A percentile compares a stretch with the other conserved stretches of the same genome.
phyloP scores from a whole-genome alignment of 495 filamentous ascomycete genomes.

The Aspergillus heteromorphus region DNA sequence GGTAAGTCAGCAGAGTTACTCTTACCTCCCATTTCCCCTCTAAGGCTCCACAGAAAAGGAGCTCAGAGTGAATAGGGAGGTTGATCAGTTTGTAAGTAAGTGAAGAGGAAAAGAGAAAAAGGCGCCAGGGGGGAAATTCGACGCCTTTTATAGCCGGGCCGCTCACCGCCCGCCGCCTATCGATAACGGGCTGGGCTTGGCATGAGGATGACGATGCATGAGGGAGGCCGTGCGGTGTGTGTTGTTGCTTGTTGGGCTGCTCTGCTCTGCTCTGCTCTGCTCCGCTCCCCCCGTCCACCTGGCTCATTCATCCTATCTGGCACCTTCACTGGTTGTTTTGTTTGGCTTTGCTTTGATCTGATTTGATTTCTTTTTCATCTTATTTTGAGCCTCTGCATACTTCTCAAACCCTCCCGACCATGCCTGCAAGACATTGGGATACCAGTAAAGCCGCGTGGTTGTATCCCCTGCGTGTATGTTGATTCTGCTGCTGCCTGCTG shows the following conservation, averaged over 20 bases:
- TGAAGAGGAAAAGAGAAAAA: constrained; percentile 33
- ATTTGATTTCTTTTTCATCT: no score
- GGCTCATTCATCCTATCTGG: background rate
- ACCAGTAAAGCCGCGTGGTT: constrained; percentile 44
- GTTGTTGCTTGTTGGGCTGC: background rate
- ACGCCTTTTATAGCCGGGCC: constrained; percentile 13
- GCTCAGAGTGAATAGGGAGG: constrained; percentile 46
- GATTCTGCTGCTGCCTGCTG: background rate
- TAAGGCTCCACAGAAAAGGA: constrained; percentile 37
- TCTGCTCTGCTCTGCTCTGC: background rate
- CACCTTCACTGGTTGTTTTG: constrained; percentile 9
- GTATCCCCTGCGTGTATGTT: constrained; percentile 49
- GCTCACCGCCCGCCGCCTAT: constrained; percentile 34
- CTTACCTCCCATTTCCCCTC: constrained; percentile 50
- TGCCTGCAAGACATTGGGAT: constrained; percentile 22
- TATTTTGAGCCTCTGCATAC: no score
- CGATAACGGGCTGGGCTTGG: constrained; percentile 39
- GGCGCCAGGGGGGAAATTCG: constrained; percentile 21
- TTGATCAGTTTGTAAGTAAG: constrained; percentile 36
- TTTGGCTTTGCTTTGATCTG: no score
- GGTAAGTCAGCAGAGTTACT: constrained; percentile 45
- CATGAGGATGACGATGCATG: background rate
- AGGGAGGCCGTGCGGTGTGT: constrained; percentile 1
- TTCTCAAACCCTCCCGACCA: no score
- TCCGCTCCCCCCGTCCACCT: background rate